Conservation (phyloP, 805 yeast species). For the Yamadazyma tumulicola region DNA sequence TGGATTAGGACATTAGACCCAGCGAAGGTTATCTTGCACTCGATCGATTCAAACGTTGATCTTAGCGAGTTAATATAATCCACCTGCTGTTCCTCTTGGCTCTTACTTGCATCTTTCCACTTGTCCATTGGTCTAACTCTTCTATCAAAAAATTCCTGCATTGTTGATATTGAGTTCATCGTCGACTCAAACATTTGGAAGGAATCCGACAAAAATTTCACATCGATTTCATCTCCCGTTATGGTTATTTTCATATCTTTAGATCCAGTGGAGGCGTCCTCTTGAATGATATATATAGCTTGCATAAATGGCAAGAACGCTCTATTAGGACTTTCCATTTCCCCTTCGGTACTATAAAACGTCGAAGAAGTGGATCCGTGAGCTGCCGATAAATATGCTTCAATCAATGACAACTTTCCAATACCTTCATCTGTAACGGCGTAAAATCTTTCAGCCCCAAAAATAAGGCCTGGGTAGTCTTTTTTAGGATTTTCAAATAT, state of each 20-base stretch:
- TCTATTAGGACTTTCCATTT: constrained; percentile 49
- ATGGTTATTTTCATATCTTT: constrained; percentile 48
- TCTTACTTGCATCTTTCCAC: constrained; percentile 12
- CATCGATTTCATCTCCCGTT: constrained; percentile 68
- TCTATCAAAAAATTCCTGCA: constrained; percentile 33
- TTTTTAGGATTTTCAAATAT: constrained; percentile 49
- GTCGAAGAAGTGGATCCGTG: constrained; percentile 51
- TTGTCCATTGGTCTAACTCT: constrained; percentile 14
- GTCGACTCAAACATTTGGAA: constrained; percentile 52
- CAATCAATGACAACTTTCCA: constrained; percentile 67
- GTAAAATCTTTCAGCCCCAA: constrained; percentile 74
- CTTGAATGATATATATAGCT: constrained; percentile 41
- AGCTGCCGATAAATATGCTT: constrained; percentile 70
- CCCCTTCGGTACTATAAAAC: constrained; percentile 46
- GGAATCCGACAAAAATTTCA: constrained; percentile 56
- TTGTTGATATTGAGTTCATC: constrained; percentile 42
- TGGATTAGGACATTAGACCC: constrained; percentile 63
- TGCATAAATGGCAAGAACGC: constrained; percentile 71
- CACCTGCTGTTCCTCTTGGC: constrained; percentile 12
- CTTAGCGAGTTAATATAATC: constrained; percentile 12
- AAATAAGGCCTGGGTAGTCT: constrained; percentile 64
- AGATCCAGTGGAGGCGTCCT: constrained; percentile 6
- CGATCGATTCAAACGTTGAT: constrained; percentile 37
- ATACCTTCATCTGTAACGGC: constrained; percentile 56
- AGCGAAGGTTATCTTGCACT: constrained; percentile 55